These are phyloP conservation scores for Russula sp. DNA, from an alignment of 768 basidiomycete genomes.

Conservation along the genomic window DNA sequence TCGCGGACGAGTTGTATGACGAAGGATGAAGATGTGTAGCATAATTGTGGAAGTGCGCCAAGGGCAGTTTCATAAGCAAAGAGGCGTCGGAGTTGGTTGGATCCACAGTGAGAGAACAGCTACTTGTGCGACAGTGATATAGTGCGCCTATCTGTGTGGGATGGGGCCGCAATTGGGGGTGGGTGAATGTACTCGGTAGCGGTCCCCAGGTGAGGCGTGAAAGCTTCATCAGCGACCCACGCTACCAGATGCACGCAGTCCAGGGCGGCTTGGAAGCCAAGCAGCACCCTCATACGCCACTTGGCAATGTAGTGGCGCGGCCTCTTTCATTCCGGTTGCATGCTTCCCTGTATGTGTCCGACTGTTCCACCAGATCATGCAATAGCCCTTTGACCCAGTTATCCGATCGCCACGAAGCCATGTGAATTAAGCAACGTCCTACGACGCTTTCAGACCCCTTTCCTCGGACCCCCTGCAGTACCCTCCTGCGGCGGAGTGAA, in stretches of 20 bases:
- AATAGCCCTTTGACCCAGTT: conserved; percentile 5
- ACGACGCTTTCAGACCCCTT: conserved; percentile 18
- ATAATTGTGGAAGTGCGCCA: conserved; percentile 7
- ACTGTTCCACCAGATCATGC: not conserved
- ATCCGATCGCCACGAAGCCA: conserved; percentile 12
- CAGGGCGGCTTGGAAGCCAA: conserved; percentile 4
- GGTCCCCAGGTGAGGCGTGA: not conserved
- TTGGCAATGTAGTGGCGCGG: conserved; percentile 2
- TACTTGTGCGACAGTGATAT: conserved; percentile 9
- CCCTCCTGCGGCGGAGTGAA: conserved; percentile 1
- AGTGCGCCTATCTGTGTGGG: conserved; percentile 17
- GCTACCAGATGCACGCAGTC: conserved; percentile 12
- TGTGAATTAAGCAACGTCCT: conserved; percentile 18
- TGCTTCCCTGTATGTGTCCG: conserved; percentile 16
- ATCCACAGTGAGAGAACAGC: not conserved
- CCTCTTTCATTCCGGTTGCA: not conserved
- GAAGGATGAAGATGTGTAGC: not conserved
- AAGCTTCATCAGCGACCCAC: not conserved
- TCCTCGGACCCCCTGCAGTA: conserved; percentile 3
- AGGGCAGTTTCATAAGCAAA: conserved; percentile 9
- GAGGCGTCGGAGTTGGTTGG: conserved; percentile 6
- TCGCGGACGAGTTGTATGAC: conserved; percentile 2
- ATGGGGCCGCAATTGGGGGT: conserved; percentile 18
- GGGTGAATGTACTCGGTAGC: conserved; percentile 5
- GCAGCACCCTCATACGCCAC: conserved; percentile 7